phyloP scores from a whole-genome alignment of 805 yeast genomes.

The Candida schatavii region DNA sequence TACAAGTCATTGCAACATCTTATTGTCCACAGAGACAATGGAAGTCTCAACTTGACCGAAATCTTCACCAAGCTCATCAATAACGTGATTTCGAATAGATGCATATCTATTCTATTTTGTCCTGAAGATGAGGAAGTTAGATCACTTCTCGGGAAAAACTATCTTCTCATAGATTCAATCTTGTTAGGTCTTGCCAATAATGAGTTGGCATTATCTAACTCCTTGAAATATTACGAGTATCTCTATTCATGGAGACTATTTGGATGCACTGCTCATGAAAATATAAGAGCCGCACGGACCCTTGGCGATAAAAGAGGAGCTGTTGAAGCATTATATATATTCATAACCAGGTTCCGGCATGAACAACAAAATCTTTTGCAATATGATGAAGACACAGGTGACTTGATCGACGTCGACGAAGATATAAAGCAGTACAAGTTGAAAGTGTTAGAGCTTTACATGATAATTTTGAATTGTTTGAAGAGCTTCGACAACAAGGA shows the following conservation, averaged over 20 bases:
- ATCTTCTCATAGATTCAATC: constrained; percentile 30
- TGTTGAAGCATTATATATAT: constrained; percentile 36
- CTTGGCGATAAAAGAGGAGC: constrained; percentile 37
- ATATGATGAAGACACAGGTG: constrained; percentile 5
- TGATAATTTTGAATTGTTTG: constrained; percentile 38
- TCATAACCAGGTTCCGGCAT: constrained; percentile 32
- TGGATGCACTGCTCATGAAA: constrained; percentile 15
- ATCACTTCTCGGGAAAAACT: constrained; percentile 21
- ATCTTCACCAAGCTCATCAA: constrained; percentile 24
- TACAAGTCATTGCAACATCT: constrained; percentile 9
- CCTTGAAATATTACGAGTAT: constrained; percentile 35
- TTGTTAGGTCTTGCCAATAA: constrained; percentile 31
- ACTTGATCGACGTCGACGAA: constrained; percentile 12
- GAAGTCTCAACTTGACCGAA: constrained; percentile 10
- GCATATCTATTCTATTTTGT: constrained; percentile 23
- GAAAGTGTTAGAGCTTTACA: constrained; percentile 39
- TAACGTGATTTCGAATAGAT: constrained; percentile 21
- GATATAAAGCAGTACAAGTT: constrained; percentile 33
- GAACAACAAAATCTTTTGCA: constrained; percentile 17
- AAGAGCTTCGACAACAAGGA: constrained; percentile 31
- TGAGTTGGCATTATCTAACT: constrained; percentile 24
- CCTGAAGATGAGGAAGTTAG: constrained; percentile 1
- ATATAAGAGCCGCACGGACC: constrained; percentile 9
- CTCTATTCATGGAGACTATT: constrained; percentile 41
- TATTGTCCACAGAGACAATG: not conserved